Percentiles rank a stretch among this genome's conserved stretches.
These are phyloP conservation scores for Boletus huronensis DNA, from an alignment of 768 basidiomycete genomes.

Conservation along the genomic window DNA sequence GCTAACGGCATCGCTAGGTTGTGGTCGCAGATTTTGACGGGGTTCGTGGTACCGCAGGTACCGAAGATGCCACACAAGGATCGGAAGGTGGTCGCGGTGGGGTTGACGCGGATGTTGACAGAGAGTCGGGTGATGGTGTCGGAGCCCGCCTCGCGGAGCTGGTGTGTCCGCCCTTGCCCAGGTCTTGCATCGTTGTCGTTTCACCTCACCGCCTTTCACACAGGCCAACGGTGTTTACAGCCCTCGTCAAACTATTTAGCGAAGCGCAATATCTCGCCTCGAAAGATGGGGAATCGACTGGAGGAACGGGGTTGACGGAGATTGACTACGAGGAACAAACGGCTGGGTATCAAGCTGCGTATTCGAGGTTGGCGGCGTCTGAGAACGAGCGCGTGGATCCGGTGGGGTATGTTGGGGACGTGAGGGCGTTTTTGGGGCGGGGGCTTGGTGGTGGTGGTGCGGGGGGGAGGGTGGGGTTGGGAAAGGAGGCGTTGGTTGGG, in stretches of 20 bases:
- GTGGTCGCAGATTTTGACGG: constrained; percentile 75
- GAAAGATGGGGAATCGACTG: constrained; percentile 5
- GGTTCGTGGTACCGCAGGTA: constrained; percentile 76
- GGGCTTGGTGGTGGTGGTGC: constrained; percentile 26
- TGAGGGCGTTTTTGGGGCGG: constrained; percentile 50
- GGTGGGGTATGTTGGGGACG: constrained; percentile 55
- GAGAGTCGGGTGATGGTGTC: constrained; percentile 68
- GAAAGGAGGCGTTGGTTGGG: constrained; percentile 14
- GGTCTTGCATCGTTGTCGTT: neutral
- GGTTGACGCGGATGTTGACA: constrained; percentile 74
- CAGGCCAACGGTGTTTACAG: constrained; percentile 69
- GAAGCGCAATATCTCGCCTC: constrained; percentile 66
- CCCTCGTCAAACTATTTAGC: constrained; percentile 71
- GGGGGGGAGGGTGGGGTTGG: constrained; percentile 5
- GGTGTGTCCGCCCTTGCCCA: constrained; percentile 41
- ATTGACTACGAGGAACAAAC: constrained; percentile 90
- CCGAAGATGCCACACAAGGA: constrained; percentile 80
- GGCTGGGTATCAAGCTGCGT: constrained; percentile 91
- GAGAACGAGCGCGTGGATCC: constrained; percentile 58
- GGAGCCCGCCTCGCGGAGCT: constrained; percentile 57
- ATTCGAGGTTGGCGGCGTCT: constrained; percentile 85
- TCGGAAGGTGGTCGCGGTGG: constrained; percentile 80
- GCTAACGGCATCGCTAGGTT: constrained; percentile 39
- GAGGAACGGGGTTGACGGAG: constrained; percentile 47
- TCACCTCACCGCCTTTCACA: neutral